Evolutionary conservation across 2,329 filamentous ascomycete genomes (phyloP).

Genomic region (Pestalotiopsis sp.): DNA sequence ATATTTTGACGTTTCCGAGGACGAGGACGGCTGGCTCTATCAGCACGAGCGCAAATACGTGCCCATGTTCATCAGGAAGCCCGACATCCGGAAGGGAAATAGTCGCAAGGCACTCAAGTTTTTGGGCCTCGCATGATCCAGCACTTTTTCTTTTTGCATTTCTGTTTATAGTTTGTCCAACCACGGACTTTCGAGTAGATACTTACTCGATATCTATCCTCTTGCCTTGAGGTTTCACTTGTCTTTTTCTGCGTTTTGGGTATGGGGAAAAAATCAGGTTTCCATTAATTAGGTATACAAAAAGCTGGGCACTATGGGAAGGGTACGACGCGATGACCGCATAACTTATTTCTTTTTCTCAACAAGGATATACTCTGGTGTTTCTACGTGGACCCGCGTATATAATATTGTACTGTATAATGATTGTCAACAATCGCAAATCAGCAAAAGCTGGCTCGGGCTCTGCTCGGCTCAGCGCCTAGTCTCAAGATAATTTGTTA

Average conservation of each 20-base stretch:
- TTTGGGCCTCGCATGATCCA: constrained; percentile 47
- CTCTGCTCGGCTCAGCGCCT: not conserved
- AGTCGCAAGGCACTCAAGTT: constrained; percentile 58
- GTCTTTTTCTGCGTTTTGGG: not conserved
- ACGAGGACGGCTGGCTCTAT: constrained; percentile 45
- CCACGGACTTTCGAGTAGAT: not conserved
- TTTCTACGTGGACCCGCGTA: not conserved
- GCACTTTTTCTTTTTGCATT: not conserved
- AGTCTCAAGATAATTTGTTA: not conserved
- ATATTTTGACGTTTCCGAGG: constrained; percentile 37
- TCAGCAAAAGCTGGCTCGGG: not conserved
- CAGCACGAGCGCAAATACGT: constrained; percentile 55
- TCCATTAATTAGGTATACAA: not conserved
- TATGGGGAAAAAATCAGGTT: not conserved
- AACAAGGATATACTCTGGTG: not conserved
- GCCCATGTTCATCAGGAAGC: constrained; percentile 48
- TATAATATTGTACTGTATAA: not conserved
- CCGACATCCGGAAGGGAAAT: constrained; percentile 39
- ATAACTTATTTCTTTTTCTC: not conserved
- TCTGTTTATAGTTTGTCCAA: not conserved
- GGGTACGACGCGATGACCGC: not conserved
- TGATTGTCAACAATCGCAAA: not conserved
- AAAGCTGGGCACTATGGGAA: not conserved
- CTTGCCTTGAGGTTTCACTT: not conserved
- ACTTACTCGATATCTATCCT: not conserved